Conservation (phyloP, 2,329 filamentous ascomycete genomes). For the Chaetomiaceae sp. region DNA sequence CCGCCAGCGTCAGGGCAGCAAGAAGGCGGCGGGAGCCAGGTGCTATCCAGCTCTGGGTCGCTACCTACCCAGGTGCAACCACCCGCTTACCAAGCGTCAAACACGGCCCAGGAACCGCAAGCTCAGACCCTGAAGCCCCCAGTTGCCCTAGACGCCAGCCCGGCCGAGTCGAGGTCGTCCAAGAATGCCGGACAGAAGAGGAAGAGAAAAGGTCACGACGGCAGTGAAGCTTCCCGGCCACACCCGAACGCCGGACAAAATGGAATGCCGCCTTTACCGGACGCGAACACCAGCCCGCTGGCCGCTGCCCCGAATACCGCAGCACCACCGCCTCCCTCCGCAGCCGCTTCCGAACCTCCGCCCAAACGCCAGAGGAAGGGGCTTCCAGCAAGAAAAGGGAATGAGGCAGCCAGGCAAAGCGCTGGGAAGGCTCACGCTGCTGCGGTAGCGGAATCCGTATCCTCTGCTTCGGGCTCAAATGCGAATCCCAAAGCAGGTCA, state of each 20-base stretch:
- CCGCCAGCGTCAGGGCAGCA: background rate
- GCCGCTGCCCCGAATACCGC: conserved; percentile 10
- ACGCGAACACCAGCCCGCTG: conserved; percentile 11
- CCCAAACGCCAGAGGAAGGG: conserved; percentile 38
- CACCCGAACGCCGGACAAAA: background rate
- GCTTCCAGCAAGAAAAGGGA: conserved; percentile 22
- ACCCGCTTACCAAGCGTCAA: background rate
- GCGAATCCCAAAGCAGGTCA: background rate
- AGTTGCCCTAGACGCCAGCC: conserved; percentile 9
- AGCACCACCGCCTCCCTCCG: background rate
- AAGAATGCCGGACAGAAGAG: conserved; percentile 27
- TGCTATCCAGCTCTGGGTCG: conserved; percentile 1
- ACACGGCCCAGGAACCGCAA: conserved; percentile 1
- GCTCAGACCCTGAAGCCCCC: conserved; percentile 10
- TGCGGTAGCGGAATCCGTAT: background rate
- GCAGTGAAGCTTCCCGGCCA: conserved; percentile 9
- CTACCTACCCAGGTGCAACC: background rate
- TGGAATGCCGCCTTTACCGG: background rate
- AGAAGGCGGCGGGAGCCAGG: background rate
- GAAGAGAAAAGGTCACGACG: conserved; percentile 29
- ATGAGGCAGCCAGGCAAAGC: conserved; percentile 9
- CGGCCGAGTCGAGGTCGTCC: conserved; percentile 11
- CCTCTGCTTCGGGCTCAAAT: background rate
- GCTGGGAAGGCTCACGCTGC: background rate
- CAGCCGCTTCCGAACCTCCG: conserved; percentile 25